Evolutionary conservation across 2,329 filamentous ascomycete species (phyloP), one percentile per base, ranked within the genome.

Genomic region (Chaetomiaceae sp.): DNA sequence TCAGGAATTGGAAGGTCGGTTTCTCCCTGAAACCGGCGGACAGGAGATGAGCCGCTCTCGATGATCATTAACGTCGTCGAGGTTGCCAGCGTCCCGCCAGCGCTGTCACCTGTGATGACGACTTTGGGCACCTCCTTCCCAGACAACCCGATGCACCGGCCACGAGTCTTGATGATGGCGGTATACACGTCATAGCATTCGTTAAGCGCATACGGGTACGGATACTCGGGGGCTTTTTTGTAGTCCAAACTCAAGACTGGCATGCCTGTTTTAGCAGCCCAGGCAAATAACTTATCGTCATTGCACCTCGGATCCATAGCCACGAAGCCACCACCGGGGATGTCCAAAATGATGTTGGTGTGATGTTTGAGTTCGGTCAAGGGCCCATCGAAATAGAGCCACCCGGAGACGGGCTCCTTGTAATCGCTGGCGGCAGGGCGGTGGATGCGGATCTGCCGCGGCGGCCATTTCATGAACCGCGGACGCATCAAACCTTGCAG

Each of bases 251-350:
- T 96, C 51, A 99, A 72, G 5, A 99, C 80, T 0, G 94, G 92
- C n/a, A 96, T 69, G 0, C 90, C 89, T 0, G 89, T 89, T 68
- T 88, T 91, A 14, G 87, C 87, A 0, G 94, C 90, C 94, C 94
- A 99, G 2, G 88, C 84, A 61, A 96, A 82, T 16, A 99, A 76
- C 69, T 95, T 95, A 69, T 99, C 94, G 66, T 99, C 94, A 63
- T 95, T 90, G 63, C 86, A 89, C 42, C 94, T 78, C n/a, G 94
- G 94, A 54, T 89, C 85, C 94, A 99, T 99, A 16, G 94, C 91
- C 11, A 99, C 91, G 60, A 95, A 99, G 0, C 94, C 94, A 29
- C 94, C 94, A 1, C 94, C 94, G 0, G 94, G 94, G 3, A 97
- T 84, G 68, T 99, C 94, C 32, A 99, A 67, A 1, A 99, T 80